phyloP scores from a whole-genome alignment of 345 rosid species.

The Euphorbia pulcherrima region DNA sequence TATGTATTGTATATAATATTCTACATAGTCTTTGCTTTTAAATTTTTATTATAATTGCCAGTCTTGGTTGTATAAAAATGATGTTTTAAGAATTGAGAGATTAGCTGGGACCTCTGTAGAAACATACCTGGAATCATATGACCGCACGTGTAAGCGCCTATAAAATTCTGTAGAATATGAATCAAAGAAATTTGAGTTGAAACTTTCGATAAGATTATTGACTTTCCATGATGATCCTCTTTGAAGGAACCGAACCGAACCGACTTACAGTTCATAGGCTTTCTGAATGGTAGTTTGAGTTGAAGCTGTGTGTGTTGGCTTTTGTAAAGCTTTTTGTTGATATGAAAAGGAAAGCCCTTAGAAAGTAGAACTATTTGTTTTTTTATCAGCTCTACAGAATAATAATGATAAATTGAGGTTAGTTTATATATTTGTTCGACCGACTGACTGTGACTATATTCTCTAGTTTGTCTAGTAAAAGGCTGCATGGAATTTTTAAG shows the following conservation, averaged over 20 bases:
- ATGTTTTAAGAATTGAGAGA: constrained; percentile 21
- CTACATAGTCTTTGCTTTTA: constrained; percentile 7
- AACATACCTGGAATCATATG: constrained; percentile 27
- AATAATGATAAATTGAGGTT: too few species aligned
- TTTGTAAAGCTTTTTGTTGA: background rate
- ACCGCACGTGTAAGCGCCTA: constrained; percentile 22
- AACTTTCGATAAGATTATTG: background rate
- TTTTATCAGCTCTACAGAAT: too few species aligned
- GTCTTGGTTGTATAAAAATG: constrained; percentile 15
- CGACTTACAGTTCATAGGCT: background rate
- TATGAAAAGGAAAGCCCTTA: background rate
- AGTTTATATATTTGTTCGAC: background rate
- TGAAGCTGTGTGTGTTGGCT: too few species aligned
- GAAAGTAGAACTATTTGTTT: background rate
- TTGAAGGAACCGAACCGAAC: background rate
- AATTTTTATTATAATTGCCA: constrained; percentile 1
- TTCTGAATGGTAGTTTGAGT: background rate
- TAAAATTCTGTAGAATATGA: constrained; percentile 5
- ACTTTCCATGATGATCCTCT: background rate
- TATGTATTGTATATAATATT: constrained; percentile 20
- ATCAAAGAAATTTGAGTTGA: constrained; percentile 11
- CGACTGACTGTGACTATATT: background rate
- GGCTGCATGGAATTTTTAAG: background rate
- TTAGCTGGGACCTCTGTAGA: constrained; percentile 27
- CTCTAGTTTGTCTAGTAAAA: background rate